phyloP scores from a whole-genome alignment of 2,329 filamentous ascomycete genomes.

The Paracamarosporium sp. region DNA sequence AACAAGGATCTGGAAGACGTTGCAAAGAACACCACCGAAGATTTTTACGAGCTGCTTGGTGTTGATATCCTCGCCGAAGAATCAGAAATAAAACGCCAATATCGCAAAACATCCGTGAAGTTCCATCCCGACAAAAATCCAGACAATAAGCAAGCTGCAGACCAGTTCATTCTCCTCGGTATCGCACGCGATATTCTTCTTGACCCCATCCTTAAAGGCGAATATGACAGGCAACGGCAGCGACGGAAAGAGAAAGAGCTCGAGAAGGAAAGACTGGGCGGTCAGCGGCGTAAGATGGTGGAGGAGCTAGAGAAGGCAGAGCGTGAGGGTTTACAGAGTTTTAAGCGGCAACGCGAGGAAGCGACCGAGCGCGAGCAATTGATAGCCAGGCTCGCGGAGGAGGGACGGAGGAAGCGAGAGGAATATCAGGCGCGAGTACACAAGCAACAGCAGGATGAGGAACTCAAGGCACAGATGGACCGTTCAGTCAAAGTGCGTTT shows the following conservation, averaged over 20 bases:
- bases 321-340: constrained; percentile 48
- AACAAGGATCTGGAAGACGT: constrained; percentile 52
- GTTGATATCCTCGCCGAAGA: constrained; percentile 70
- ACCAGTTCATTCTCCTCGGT: constrained; percentile 84
- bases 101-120: constrained; percentile 83
- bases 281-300: constrained; percentile 75
- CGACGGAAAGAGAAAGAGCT: constrained; percentile 73
- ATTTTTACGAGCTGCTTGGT: constrained; percentile 80
- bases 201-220: constrained; percentile 71
- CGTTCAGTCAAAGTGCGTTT: constrained; percentile 66
- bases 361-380: constrained; percentile 67
- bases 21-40: constrained; percentile 53
- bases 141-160: constrained; percentile 65
- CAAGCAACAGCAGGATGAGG: constrained; percentile 59
- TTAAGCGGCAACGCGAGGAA: constrained; percentile 55
- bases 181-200: constrained; percentile 85
- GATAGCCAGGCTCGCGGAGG: constrained; percentile 53
- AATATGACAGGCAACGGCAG: constrained; percentile 79
- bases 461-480: constrained; percentile 57
- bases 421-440: constrained; percentile 61
- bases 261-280: constrained; percentile 76
- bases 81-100: constrained; percentile 81
- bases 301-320: constrained; percentile 87
- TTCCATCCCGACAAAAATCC: constrained; percentile 93
- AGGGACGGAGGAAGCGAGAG: constrained; percentile 61